These are phyloP conservation scores for Bidens hawaiensis DNA, from an alignment of 140 eudicot genomes.

Conservation along the genomic window DNA sequence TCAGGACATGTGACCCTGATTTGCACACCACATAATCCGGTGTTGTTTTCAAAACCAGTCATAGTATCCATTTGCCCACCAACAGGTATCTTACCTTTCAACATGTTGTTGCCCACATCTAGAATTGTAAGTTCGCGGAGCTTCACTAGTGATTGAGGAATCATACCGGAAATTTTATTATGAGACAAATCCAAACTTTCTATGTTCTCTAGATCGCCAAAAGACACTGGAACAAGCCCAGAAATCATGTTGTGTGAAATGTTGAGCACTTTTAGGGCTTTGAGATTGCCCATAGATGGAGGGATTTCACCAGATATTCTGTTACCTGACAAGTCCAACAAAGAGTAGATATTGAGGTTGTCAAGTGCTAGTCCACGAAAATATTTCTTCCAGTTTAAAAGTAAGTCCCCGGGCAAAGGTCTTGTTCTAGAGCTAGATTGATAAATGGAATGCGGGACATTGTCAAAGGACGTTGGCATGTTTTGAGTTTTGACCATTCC, in stretches of 20 bases:
- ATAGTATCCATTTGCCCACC: conserved; percentile 50
- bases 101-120: conserved; percentile 51
- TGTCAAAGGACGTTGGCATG: conserved; percentile 13
- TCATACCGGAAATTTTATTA: conserved; percentile 35
- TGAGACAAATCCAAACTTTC: conserved; percentile 52
- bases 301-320: conserved; percentile 39
- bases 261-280: conserved; percentile 45
- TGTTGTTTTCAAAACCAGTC: conserved; percentile 40
- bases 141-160: conserved; percentile 40
- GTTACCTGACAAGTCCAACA: conserved; percentile 47
- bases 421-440: background rate
- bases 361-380: conserved; percentile 26
- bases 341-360: conserved; percentile 35
- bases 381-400: conserved; percentile 45
- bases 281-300: conserved; percentile 36
- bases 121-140: conserved; percentile 22
- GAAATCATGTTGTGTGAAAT: conserved; percentile 40
- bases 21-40: conserved; percentile 50
- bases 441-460: conserved; percentile 7
- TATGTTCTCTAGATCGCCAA: conserved; percentile 32
- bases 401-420: conserved; percentile 6
- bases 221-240: conserved; percentile 40
- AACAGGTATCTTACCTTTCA: conserved; percentile 37
- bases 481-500: conserved; percentile 37
- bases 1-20: conserved; percentile 33